Percentiles rank a stretch among this genome's conserved stretches.
phyloP scores from a whole-genome alignment of 331 rosid species.

The Rosa hybrid region DNA sequence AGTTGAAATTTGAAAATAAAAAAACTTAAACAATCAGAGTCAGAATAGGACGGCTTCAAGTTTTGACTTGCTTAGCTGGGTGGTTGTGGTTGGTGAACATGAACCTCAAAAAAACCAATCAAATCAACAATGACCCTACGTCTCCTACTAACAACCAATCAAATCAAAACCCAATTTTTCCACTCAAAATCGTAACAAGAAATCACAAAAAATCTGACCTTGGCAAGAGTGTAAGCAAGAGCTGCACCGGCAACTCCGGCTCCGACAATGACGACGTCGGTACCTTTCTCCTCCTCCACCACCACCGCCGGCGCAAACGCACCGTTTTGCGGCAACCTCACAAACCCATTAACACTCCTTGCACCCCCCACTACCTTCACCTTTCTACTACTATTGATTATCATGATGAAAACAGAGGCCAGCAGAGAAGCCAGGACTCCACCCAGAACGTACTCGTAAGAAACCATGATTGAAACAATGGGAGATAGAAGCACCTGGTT shows the following conservation, averaged over 20 bases:
- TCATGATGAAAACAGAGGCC: slow-evolving; percentile 32
- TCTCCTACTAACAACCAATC: not conserved
- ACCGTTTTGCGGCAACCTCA: slow-evolving; percentile 28
- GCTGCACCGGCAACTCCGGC: slow-evolving; percentile 86
- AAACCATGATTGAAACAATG: slow-evolving; percentile 37
- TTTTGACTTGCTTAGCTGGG: not conserved
- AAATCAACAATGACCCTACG: not conserved
- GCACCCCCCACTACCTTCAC: not conserved
- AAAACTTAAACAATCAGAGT: not conserved
- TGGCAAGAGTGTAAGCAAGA: slow-evolving; percentile 71
- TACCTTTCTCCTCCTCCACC: not conserved
- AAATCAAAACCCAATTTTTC: not conserved
- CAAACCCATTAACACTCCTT: slow-evolving; percentile 1
- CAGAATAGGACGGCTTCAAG: not conserved
- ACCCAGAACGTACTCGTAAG: slow-evolving; percentile 34
- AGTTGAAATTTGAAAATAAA: not conserved
- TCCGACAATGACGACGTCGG: slow-evolving; percentile 60
- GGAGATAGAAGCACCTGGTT: not conserved
- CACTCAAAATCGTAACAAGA: not conserved
- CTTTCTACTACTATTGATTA: slow-evolving; percentile 16
- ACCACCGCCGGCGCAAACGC: not conserved
- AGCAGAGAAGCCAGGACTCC: slow-evolving; percentile 44
- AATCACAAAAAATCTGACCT: slow-evolving; percentile 36
- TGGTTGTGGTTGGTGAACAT: not conserved
- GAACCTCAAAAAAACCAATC: not conserved